Percentiles rank a stretch among this genome's conserved stretches.
phyloP scores from a whole-genome alignment of 1,284 basidiomycete species.

The Ustilago trichophora region DNA sequence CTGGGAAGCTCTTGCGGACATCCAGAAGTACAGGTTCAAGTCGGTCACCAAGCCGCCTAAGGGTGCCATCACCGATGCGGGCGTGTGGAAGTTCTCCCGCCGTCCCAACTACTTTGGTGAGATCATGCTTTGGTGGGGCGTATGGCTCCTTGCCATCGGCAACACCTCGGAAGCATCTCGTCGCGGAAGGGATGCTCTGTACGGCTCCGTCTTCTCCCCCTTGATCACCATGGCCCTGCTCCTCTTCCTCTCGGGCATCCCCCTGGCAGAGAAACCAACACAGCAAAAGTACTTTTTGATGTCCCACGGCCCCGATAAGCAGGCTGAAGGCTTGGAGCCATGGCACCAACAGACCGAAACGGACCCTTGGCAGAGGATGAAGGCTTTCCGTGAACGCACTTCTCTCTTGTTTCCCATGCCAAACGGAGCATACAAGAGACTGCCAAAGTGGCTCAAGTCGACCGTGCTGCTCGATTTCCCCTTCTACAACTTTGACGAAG shows the following conservation, averaged over 20 bases:
- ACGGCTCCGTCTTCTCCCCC: constrained; percentile 58
- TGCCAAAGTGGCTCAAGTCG: constrained; percentile 73
- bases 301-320: constrained; percentile 65
- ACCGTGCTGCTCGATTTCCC: constrained; percentile 73
- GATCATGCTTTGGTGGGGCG: constrained; percentile 68
- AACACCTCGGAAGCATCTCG: constrained; percentile 18
- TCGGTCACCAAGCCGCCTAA: constrained; percentile 42
- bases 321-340: constrained; percentile 24
- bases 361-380: constrained; percentile 58
- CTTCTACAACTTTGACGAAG: constrained; percentile 60
- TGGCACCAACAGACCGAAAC: constrained; percentile 48
- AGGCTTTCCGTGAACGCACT: constrained; percentile 68
- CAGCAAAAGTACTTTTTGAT: constrained; percentile 76
- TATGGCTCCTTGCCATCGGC: constrained; percentile 49
- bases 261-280: constrained; percentile 77
- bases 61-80: constrained; percentile 56
- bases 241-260: constrained; percentile 75
- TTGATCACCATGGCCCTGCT: constrained; percentile 58
- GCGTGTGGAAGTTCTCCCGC: constrained; percentile 51
- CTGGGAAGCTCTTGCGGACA: constrained; percentile 74
- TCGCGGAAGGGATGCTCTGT: constrained; percentile 41
- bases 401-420: constrained; percentile 77
- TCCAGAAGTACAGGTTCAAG: constrained; percentile 71
- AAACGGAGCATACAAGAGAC: constrained; percentile 71
- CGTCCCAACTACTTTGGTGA: constrained; percentile 82